Base-by-base conservation (phyloP, 164 flowering plant species). In the Liquidambar formosana region DNA sequence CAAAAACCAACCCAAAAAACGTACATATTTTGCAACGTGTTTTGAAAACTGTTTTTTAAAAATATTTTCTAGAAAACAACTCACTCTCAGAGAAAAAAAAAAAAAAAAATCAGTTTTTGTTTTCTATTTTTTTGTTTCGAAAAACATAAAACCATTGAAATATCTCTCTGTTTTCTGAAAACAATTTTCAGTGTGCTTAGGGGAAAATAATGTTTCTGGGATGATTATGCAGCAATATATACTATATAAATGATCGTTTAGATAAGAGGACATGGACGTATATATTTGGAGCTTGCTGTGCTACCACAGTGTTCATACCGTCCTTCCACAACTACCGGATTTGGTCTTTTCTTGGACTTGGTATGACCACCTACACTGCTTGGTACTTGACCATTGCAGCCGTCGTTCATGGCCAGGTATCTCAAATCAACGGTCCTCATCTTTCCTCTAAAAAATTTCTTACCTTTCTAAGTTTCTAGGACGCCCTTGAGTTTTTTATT, bases 181-280 rank as follows among this genome's bases (percentile, higher is more conserved):
- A n/a, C n/a, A n/a, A n/a, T n/a, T n/a, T n/a, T n/a, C n/a, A n/a
- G n/a, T n/a, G n/a, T n/a, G n/a, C n/a, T n/a, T n/a, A n/a, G n/a
- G n/a, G n/a, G n/a, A n/a, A 54, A 9, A 1, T 60, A 1, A 10
- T 28, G 62, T 8, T 59, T 27, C 13, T 46, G 47, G 27, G n/a
- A n/a, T 63, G 47, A 46, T 60, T 44, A 2, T 60, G 16, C 95
- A 92, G 97, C 45, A 92, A 92, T 53, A 92, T 92, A 67, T 92
- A 92, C 79, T 92, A 92, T 80, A 88, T 92, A 71, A 84, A 89
- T 66, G 97, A 88, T 70, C 75, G 79, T 2, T 70, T 91, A 18
- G 94, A 91, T 82, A 91, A 89, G 81, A 85, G 94, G 75, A 86
- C 94, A 71, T 89, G 94, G 94, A 89, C 94, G 5, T 89, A 89